Percentiles rank a stretch among this genome's conserved stretches.
phyloP scores from a whole-genome alignment of 2,329 filamentous ascomycete species.

The Botrytis tulipae region DNA sequence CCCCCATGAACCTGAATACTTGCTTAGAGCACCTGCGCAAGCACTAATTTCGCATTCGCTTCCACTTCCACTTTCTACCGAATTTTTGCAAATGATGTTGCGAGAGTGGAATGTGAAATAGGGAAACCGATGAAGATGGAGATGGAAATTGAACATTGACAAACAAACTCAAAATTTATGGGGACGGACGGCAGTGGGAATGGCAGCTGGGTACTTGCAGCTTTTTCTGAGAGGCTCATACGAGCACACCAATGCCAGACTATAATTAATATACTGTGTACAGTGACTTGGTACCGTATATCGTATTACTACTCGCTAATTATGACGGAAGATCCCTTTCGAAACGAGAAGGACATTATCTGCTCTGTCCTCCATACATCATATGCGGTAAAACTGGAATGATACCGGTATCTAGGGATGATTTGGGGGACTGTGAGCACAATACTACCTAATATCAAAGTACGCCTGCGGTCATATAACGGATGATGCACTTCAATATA shows the following conservation, averaged over 20 bases:
- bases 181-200: constrained; percentile 4
- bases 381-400: neutral
- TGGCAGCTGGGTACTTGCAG: neutral
- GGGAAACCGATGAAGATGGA: neutral
- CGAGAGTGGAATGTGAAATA: neutral
- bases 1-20: neutral
- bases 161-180: neutral
- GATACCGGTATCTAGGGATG: neutral
- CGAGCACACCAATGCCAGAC: neutral
- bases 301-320: neutral
- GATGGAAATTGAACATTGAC: neutral
- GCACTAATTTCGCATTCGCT: constrained; percentile 19
- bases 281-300: neutral
- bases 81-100: neutral
- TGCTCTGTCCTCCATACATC: neutral
- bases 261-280: neutral
- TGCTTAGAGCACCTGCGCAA: neutral
- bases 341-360: neutral
- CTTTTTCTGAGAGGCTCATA: neutral
- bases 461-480: neutral
- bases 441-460: neutral
- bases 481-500: neutral
- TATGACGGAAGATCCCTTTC: neutral
- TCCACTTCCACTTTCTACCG: neutral
- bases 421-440: neutral